phyloP scores from a whole-genome alignment of 2,329 filamentous ascomycete genomes.

The Cercospora janseana region DNA sequence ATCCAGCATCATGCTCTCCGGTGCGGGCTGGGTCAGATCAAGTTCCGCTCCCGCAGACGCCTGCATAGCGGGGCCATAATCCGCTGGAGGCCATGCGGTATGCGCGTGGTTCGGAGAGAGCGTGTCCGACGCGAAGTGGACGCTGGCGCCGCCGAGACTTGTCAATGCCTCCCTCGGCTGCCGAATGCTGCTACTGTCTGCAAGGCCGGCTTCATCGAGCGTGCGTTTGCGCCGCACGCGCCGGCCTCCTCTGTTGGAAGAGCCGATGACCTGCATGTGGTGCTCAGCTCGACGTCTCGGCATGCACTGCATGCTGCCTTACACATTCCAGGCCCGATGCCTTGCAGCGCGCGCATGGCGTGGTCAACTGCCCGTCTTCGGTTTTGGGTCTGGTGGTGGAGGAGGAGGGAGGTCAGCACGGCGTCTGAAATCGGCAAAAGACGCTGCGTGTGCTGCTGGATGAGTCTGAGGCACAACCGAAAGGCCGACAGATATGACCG shows the following conservation, averaged over 20 bases:
- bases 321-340: constrained; percentile 59
- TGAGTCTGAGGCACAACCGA: not conserved
- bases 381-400: constrained; percentile 39
- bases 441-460: not conserved
- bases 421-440: constrained; percentile 7
- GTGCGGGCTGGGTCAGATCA: constrained; percentile 24
- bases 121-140: constrained; percentile 23
- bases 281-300: not conserved
- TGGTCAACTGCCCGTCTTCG: constrained; percentile 50
- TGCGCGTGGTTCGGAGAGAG: constrained; percentile 10
- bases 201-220: constrained; percentile 31
- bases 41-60: constrained; percentile 12
- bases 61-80: constrained; percentile 5
- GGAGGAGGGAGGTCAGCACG: constrained; percentile 27
- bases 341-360: constrained; percentile 58
- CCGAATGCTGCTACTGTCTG: constrained; percentile 30
- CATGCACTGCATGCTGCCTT: not conserved
- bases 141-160: constrained; percentile 33
- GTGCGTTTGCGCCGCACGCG: constrained; percentile 57
- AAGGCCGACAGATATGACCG: not conserved
- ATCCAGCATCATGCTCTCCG: constrained; percentile 31
- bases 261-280: constrained; percentile 27
- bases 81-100: constrained; percentile 13
- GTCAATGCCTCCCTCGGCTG: constrained; percentile 15
- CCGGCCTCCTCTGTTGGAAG: constrained; percentile 59